phyloP scores from a whole-genome alignment of 2,329 filamentous ascomycete species.

The Emmonsiellopsis sp. region DNA sequence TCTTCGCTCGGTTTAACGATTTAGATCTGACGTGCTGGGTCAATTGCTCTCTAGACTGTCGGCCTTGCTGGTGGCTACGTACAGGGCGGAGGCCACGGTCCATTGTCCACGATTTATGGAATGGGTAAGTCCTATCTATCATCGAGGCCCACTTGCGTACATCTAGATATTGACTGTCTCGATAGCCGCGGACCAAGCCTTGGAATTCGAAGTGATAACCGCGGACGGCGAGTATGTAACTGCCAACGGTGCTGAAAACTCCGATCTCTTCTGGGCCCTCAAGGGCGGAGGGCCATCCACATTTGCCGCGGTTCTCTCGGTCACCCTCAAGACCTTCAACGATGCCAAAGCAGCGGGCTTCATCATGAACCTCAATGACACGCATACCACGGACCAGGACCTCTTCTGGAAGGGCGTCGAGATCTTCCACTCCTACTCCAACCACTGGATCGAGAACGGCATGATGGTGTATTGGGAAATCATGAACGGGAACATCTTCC shows the following conservation, averaged over 20 bases:
- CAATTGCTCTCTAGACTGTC: not conserved
- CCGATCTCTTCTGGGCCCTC: slow-evolving; percentile 40
- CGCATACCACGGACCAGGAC: not conserved
- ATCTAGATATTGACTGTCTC: not conserved
- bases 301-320: not conserved
- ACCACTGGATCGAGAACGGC: not conserved
- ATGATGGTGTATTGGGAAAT: not conserved
- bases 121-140: not conserved
- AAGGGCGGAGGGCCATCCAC: slow-evolving; percentile 27
- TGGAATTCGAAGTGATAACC: slow-evolving; percentile 21
- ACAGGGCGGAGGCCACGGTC: not conserved
- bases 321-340: not conserved
- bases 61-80: slow-evolving; percentile 1
- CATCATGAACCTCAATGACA: not conserved
- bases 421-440: not conserved
- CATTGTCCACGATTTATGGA: not conserved
- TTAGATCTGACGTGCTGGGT: not conserved
- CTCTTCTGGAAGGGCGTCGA: not conserved
- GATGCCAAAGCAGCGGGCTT: not conserved
- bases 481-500: not conserved
- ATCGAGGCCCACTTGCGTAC: not conserved
- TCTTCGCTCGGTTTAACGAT: not conserved
- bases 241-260: slow-evolving; percentile 33
- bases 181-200: not conserved
- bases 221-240: slow-evolving; percentile 28